Evolutionary conservation across 352 stramenopile genomes (phyloP), one percentile per base, ranked within the genome.

Genomic region (Elongisporangium anandrum): DNA sequence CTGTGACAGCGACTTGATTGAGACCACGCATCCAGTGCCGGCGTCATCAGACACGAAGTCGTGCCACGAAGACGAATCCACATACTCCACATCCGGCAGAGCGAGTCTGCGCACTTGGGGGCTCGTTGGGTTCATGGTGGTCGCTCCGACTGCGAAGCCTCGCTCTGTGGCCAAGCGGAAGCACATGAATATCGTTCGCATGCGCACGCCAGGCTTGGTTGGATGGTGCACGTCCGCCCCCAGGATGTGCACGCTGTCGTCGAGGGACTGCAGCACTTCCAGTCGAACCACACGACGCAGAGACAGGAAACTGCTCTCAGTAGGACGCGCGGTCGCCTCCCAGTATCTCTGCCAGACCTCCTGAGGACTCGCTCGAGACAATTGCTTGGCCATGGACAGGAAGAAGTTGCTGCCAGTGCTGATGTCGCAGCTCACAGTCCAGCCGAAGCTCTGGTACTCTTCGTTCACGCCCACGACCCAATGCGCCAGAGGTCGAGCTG

Each of bases 121-220:
- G 17, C 57, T 71, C 21, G 61, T 73, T 2, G 79, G 79, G 59
- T 89, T 89, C 61, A 89, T 69, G 1, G 74, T 83, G 59, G 76
- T 66, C 19, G 75, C 73, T 1, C 79, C 79, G n/a, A 87, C 85
- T 48, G 85, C 77, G 56, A 74, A 89, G 16, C 73, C 75, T 24
- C 69, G 64, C 49, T 74, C 69, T 17, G 72, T 81, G 65, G 75
- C 64, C 66, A 83, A 70, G 49, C 74, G 74, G 52, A 83, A 83
- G 47, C 70, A 64, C 22, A 77, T 61, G 52, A 73, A 77, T 12
- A 78, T 69, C 59, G 75, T 69, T 24, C 72, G 69, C 74, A 81
- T 83, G 26, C 72, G 59, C 67, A 78, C 78, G 61, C 70, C 58
- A 10, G 73, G 64, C 59, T 79, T 59, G 52, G 81, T 64, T 20